Percentiles rank a stretch among this genome's conserved stretches.
Evolutionary conservation across 2,329 filamentous ascomycete genomes (phyloP).

Genomic region (Aspergillus sojae): DNA sequence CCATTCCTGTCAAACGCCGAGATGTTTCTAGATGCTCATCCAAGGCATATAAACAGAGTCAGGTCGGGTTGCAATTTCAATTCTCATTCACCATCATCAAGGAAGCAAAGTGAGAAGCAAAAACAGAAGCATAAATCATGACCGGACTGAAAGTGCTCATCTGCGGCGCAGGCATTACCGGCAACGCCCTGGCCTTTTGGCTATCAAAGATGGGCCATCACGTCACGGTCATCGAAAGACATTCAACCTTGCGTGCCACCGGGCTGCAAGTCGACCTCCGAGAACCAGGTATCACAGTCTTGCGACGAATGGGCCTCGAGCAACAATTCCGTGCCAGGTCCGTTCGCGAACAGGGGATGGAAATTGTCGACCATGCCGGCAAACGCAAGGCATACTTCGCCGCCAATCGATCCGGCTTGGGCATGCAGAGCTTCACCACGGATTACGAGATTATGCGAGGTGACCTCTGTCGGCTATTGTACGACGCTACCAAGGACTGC

Average conservation of each 20-base stretch:
- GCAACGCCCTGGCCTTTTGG: constrained; percentile 53
- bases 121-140: neutral
- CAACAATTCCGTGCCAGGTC: constrained; percentile 39
- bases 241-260: constrained; percentile 44
- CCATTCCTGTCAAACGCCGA: neutral
- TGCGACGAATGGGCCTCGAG: constrained; percentile 58
- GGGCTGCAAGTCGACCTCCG: constrained; percentile 60
- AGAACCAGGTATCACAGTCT: constrained; percentile 53
- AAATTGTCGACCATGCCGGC: constrained; percentile 49
- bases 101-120: neutral
- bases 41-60: neutral
- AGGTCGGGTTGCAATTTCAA: neutral
- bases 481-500: constrained; percentile 42
- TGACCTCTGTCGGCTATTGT: constrained; percentile 51
- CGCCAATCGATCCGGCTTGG: constrained; percentile 41
- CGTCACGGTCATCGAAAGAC: constrained; percentile 49
- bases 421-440: constrained; percentile 44
- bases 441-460: constrained; percentile 61
- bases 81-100: neutral
- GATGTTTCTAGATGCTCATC: neutral
- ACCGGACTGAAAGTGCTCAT: constrained; percentile 51
- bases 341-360: constrained; percentile 53
- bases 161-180: constrained; percentile 44
- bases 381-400: constrained; percentile 45
- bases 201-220: constrained; percentile 45